Conservation (phyloP, 1,284 basidiomycete species). For the Rhodotorula sp. region DNA sequence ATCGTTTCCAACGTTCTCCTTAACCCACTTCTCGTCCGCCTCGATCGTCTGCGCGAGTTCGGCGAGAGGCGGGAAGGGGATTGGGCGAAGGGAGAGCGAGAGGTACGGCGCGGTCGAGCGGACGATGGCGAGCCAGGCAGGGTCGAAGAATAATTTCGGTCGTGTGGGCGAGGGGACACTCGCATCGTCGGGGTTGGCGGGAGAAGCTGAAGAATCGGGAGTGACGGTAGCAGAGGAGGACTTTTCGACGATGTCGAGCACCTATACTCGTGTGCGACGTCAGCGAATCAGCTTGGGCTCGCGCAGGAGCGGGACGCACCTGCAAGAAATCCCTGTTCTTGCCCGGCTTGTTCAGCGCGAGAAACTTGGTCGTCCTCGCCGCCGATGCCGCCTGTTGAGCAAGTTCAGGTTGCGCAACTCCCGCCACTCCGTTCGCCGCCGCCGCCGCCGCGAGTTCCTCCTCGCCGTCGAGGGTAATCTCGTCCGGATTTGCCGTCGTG, state of each 20-base stretch:
- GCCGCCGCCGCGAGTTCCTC: neutral
- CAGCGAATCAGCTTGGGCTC: too few species aligned
- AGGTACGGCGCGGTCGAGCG: constrained; percentile 80
- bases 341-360: constrained; percentile 92
- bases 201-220: neutral
- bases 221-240: neutral
- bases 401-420: constrained; percentile 23
- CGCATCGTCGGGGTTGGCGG: neutral
- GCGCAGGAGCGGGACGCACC: constrained; percentile 52
- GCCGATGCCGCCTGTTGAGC: constrained; percentile 19
- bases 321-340: constrained; percentile 79
- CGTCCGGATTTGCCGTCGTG: constrained; percentile 59
- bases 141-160: constrained; percentile 60
- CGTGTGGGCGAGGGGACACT: constrained; percentile 20
- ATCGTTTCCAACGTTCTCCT: constrained; percentile 55
- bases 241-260: constrained; percentile 61
- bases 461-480: constrained; percentile 60
- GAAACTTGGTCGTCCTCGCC: constrained; percentile 64
- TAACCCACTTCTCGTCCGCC: constrained; percentile 67
- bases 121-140: constrained; percentile 90
- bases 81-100: constrained; percentile 55
- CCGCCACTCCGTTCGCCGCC: neutral
- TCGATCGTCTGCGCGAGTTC: constrained; percentile 59
- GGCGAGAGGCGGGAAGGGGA: constrained; percentile 60
- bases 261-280: constrained; percentile 53